Evolutionary conservation across 1,284 basidiomycete species (phyloP).

Genomic region (Peniophora sp.): DNA sequence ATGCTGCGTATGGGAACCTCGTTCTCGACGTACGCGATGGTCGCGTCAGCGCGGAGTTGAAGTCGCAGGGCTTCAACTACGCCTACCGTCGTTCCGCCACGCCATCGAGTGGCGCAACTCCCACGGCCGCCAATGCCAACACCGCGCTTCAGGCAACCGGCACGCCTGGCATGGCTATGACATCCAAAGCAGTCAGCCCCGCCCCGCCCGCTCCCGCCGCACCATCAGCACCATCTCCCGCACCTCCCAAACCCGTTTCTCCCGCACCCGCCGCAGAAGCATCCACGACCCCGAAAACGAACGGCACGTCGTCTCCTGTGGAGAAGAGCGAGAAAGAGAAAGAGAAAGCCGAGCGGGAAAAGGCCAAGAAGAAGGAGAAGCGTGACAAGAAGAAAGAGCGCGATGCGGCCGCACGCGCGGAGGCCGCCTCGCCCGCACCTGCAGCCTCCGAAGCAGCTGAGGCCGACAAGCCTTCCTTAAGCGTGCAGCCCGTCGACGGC

Average conservation of each 20-base stretch:
- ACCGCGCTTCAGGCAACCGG: conserved; percentile 23
- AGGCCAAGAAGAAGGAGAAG: conserved; percentile 48
- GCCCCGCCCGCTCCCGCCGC: conserved; percentile 19
- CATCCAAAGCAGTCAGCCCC: conserved; percentile 29
- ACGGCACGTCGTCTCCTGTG: conserved; percentile 18
- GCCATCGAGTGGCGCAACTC: conserved; percentile 33
- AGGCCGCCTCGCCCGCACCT: conserved; percentile 11
- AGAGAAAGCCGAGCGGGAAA: conserved; percentile 50
- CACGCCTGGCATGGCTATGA: conserved; percentile 18
- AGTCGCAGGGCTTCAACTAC: conserved; percentile 95
- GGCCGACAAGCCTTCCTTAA: conserved; percentile 36
- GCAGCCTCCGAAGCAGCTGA: conserved; percentile 10
- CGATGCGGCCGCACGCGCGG: conserved; percentile 12
- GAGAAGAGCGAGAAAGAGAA: conserved; percentile 39
- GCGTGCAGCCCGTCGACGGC: conserved; percentile 17
- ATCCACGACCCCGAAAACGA: conserved; percentile 26
- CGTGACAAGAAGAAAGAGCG: conserved; percentile 30
- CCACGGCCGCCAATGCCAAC: conserved; percentile 29
- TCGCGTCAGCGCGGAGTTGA: conserved; percentile 85
- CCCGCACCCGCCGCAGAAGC: conserved; percentile 17
- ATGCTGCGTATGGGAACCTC: conserved; percentile 87
- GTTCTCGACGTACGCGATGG: conserved; percentile 88
- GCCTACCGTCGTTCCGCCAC: conserved; percentile 76
- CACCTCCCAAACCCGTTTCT: conserved; percentile 17
- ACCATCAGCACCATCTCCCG: conserved; percentile 15